These are phyloP conservation scores for Trifolium repens DNA, from an alignment of 306 rosid species.

Conservation along the genomic window DNA sequence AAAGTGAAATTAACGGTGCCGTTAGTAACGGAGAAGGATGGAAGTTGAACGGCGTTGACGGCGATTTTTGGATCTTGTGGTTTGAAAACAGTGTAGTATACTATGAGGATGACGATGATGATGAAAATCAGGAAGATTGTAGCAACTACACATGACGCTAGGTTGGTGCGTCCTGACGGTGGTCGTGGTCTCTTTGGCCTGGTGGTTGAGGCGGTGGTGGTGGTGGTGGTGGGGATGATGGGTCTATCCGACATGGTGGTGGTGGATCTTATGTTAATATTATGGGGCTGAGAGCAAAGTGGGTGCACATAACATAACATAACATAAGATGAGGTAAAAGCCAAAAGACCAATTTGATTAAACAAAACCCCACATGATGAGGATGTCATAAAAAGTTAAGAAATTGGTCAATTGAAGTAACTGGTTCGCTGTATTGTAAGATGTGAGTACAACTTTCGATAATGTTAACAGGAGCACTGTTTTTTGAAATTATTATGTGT, in stretches of 20 bases:
- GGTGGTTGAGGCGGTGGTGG: neutral
- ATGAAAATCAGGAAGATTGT: constrained; percentile 80
- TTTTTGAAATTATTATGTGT: too few relatives aligned
- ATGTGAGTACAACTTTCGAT: too few relatives aligned
- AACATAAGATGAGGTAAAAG: neutral
- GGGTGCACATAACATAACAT: neutral
- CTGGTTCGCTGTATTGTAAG: too few relatives aligned
- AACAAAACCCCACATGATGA: constrained; percentile 31
- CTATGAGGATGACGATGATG: constrained; percentile 67
- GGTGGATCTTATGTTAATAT: neutral
- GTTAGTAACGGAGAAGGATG: constrained; percentile 76
- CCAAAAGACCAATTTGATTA: neutral
- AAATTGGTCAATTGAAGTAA: neutral
- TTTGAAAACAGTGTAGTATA: constrained; percentile 85
- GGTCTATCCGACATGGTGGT: constrained; percentile 39
- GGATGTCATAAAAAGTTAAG: neutral
- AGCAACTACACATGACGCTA: constrained; percentile 91
- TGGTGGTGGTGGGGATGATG: neutral
- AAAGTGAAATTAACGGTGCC: constrained; percentile 88
- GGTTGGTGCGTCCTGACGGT: constrained; percentile 83
- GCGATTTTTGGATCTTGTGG: constrained; percentile 83
- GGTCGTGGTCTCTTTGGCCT: constrained; percentile 58
- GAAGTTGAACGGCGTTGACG: constrained; percentile 85
- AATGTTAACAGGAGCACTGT: too few relatives aligned
- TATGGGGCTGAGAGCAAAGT: neutral